Conservation (phyloP, 352 stramenopile species). For the Globisporangium heterothallicum region DNA sequence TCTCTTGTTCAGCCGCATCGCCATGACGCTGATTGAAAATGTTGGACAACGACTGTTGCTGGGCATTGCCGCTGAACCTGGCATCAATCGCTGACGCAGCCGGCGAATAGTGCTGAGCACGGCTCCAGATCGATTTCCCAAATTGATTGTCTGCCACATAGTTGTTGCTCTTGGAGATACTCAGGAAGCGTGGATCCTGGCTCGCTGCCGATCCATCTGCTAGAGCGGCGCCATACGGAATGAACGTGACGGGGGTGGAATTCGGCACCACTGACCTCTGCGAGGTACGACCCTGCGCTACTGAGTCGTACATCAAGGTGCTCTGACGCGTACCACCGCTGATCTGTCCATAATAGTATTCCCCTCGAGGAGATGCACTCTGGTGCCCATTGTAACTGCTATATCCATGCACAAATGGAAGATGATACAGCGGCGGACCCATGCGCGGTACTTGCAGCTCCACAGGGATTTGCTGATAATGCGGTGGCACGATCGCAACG, state of each 20-base stretch:
- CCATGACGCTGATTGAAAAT: conserved; percentile 1
- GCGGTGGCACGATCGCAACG: conserved; percentile 14
- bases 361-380: background rate
- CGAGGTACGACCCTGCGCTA: too few relatives aligned
- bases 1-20: too few relatives aligned
- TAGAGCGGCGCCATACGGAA: background rate
- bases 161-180: background rate
- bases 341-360: background rate
- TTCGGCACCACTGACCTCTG: too few relatives aligned
- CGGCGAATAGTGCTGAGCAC: conserved; percentile 11
- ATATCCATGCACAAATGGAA: conserved; percentile 3
- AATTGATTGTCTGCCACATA: conserved; percentile 7
- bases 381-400: conserved; percentile 2
- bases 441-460: conserved; percentile 6
- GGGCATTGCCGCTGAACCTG: conserved; percentile 7
- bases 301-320: too few relatives aligned
- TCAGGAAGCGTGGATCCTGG: too few relatives aligned
- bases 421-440: conserved; percentile 4
- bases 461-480: conserved; percentile 10
- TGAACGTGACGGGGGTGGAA: background rate
- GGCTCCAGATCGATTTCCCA: conserved; percentile 9
- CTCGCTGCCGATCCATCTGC: background rate
- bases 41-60: background rate
- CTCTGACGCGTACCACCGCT: too few relatives aligned
- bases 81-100: conserved; percentile 11